Evolutionary conservation across 176 grass and related monocot genomes (phyloP).

Genomic region (Tuctoria greenei): DNA sequence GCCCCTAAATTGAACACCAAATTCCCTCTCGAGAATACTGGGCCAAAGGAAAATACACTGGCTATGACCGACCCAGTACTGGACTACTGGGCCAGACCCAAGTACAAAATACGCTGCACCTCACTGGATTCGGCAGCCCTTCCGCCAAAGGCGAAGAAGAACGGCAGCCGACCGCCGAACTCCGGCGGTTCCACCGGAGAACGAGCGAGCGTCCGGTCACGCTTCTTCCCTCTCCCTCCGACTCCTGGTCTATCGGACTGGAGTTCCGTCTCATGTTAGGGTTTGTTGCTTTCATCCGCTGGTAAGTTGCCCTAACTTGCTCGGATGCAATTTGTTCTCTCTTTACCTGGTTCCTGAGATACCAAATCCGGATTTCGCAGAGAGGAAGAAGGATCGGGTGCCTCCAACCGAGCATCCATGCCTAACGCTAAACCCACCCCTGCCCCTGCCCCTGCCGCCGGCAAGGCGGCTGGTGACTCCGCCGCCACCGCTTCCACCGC

Average conservation of each 20-base stretch:
- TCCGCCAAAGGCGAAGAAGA: background rate
- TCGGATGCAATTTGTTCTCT: background rate
- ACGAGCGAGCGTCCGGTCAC: background rate
- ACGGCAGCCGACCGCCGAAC: background rate
- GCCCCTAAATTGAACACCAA: too few species aligned
- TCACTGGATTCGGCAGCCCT: background rate
- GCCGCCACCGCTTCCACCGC: conserved; percentile 36
- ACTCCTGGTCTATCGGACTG: background rate
- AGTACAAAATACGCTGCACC: too few species aligned
- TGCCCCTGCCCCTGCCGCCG: background rate
- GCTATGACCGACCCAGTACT: too few species aligned
- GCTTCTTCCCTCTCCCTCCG: background rate
- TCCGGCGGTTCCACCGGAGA: background rate
- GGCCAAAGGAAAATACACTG: too few species aligned
- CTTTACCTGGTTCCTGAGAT: background rate
- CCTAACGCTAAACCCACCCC: background rate
- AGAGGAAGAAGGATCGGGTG: background rate
- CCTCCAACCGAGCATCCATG: background rate
- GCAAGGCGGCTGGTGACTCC: conserved; percentile 41
- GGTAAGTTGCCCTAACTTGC: background rate
- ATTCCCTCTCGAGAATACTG: too few species aligned
- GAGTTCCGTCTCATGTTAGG: background rate
- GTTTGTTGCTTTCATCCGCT: background rate
- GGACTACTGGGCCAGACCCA: too few species aligned
- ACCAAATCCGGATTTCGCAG: background rate